phyloP scores from a whole-genome alignment of 164 flowering plant genomes.

The Nymphaea thermarum region DNA sequence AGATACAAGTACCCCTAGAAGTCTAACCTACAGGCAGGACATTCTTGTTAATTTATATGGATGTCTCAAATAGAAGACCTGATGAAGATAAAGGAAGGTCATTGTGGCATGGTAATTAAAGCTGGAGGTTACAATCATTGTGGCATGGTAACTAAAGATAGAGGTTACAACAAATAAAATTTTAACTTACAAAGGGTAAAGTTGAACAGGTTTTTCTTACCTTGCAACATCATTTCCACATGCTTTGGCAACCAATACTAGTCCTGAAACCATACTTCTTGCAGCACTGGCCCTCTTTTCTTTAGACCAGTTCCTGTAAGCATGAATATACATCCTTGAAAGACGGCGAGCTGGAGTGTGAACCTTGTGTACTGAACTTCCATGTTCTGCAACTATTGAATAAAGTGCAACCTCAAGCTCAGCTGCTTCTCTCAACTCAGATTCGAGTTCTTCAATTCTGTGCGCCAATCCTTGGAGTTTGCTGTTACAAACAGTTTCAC shows the following conservation, averaged over 20 bases:
- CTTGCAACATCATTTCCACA: slow-evolving; percentile 97
- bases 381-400: slow-evolving; percentile 83
- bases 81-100: too few relatives aligned
- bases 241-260: slow-evolving; percentile 77
- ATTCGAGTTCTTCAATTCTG: slow-evolving; percentile 40
- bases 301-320: slow-evolving; percentile 28
- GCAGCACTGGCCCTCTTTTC: slow-evolving; percentile 62
- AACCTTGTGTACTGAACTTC: slow-evolving; percentile 69
- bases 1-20: too few relatives aligned
- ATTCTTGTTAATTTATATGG: too few relatives aligned
- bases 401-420: slow-evolving; percentile 69
- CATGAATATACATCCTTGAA: slow-evolving; percentile 70
- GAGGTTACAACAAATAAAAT: too few relatives aligned
- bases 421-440: slow-evolving; percentile 88
- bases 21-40: too few relatives aligned
- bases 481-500: slow-evolving; percentile 13
- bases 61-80: too few relatives aligned
- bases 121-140: too few relatives aligned
- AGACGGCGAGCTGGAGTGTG: slow-evolving; percentile 92
- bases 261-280: slow-evolving; percentile 63
- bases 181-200: too few relatives aligned
- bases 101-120: too few relatives aligned
- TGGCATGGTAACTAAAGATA: too few relatives aligned
- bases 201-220: slow-evolving; percentile 16
- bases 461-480: slow-evolving; percentile 38